A percentile compares a stretch with the other conserved stretches of the same genome.
Evolutionary conservation across 495 filamentous ascomycete species (phyloP).

Genomic region (Talaromyces borbonicus): DNA sequence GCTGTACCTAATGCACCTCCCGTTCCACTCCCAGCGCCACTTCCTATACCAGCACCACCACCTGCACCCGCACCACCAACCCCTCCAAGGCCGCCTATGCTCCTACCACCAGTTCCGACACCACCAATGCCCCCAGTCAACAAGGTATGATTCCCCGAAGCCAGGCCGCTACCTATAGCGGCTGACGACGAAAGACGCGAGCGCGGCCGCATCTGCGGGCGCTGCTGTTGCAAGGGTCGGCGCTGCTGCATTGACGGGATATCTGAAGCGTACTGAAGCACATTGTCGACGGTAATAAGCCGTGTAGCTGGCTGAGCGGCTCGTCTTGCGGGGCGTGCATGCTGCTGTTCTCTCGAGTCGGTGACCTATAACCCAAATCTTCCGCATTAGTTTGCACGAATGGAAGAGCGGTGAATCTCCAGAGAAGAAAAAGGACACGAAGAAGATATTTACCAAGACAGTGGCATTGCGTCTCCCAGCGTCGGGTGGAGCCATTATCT

Average conservation of each 20-base stretch:
- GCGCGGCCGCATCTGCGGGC: conserved; percentile 31
- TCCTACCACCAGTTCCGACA: not conserved
- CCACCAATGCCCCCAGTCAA: not conserved
- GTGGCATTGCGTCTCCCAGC: conserved; percentile 44
- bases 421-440: conserved; percentile 3
- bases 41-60: conserved; percentile 2
- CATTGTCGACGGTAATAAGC: conserved; percentile 90
- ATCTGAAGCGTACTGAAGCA: conserved; percentile 88
- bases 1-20: conserved; percentile 18
- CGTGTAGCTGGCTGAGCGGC: conserved; percentile 45
- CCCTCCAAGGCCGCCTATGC: too few species aligned
- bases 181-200: conserved; percentile 34
- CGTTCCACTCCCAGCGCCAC: conserved; percentile 4
- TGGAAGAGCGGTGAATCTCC: conserved; percentile 6
- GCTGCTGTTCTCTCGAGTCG: conserved; percentile 46
- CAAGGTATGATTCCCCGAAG: conserved; percentile 7
- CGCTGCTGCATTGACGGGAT: conserved; percentile 92
- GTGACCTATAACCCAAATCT: conserved; percentile 42
- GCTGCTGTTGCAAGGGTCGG: conserved; percentile 50
- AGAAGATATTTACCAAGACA: conserved; percentile 36
- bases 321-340: conserved; percentile 25
- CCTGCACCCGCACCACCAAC: too few species aligned
- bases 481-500: conserved; percentile 27
- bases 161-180: conserved; percentile 16
- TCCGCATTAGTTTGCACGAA: too few species aligned